phyloP scores from a whole-genome alignment of 192 early-diverging fungal genomes.

The Umbelopsis ramanniana region DNA sequence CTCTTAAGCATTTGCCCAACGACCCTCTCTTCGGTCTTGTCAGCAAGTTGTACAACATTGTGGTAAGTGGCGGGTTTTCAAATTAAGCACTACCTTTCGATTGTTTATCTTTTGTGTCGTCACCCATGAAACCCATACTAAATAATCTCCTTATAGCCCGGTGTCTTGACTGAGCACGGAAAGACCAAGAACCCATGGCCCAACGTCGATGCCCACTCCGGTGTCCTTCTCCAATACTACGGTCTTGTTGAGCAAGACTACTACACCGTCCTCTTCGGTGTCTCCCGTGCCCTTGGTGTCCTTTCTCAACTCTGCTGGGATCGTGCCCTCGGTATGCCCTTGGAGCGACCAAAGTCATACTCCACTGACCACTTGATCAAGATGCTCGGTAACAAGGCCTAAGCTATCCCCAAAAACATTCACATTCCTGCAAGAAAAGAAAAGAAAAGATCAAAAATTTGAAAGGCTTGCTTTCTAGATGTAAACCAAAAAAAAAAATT shows the following conservation, averaged over 20 bases:
- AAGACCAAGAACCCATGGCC: slow-evolving; percentile 99
- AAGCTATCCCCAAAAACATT: not conserved
- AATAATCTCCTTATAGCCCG: slow-evolving; percentile 54
- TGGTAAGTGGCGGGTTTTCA: slow-evolving; percentile 32
- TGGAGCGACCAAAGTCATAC: slow-evolving; percentile 92
- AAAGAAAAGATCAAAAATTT: slow-evolving; percentile 22
- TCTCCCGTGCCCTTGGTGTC: slow-evolving; percentile 97
- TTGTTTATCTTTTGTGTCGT: slow-evolving; percentile 6
- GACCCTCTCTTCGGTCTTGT: slow-evolving; percentile 98
- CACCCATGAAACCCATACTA: not conserved
- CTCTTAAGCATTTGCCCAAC: slow-evolving; percentile 95
- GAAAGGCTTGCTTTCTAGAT: slow-evolving; percentile 17
- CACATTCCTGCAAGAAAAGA: slow-evolving; percentile 11
- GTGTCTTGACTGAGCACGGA: slow-evolving; percentile 96
- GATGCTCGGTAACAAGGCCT: slow-evolving; percentile 71
- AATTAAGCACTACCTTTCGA: not conserved
- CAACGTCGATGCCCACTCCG: slow-evolving; percentile 99
- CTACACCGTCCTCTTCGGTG: slow-evolving; percentile 99
- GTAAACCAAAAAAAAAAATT: not conserved
- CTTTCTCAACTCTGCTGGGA: slow-evolving; percentile 97
- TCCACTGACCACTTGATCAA: slow-evolving; percentile 85
- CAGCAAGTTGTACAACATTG: slow-evolving; percentile 96
- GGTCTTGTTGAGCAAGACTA: slow-evolving; percentile 97
- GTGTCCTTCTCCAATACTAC: slow-evolving; percentile 95
- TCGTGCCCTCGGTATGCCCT: slow-evolving; percentile 93